A percentile compares a stretch with the other conserved stretches of the same genome.
phyloP scores from a whole-genome alignment of 2,329 filamentous ascomycete genomes.

The Stachybotrys echinatus region DNA sequence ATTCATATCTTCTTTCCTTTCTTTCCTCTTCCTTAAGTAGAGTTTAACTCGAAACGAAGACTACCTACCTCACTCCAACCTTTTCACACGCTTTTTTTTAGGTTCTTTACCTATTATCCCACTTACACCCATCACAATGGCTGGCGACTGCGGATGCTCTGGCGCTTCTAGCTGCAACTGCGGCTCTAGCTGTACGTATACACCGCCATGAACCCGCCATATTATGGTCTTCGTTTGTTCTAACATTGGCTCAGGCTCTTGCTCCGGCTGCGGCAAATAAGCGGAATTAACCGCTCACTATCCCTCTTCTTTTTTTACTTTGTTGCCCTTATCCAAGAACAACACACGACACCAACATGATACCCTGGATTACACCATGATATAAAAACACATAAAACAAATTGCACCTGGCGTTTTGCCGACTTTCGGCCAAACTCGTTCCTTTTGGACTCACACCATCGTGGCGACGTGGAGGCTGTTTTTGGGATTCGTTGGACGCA shows the following conservation, averaged over 20 bases:
- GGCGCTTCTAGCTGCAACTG: constrained; percentile 28
- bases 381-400: neutral
- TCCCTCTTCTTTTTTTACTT: constrained; percentile 3
- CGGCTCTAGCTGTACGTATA: constrained; percentile 27
- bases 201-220: neutral
- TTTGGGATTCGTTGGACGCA: constrained; percentile 1
- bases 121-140: constrained; percentile 22
- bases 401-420: neutral
- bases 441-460: neutral
- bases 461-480: neutral
- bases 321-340: no score
- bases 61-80: neutral
- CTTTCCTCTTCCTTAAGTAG: constrained; percentile 9
- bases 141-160: constrained; percentile 31
- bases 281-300: constrained; percentile 7
- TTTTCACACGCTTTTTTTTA: neutral
- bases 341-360: neutral
- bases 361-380: neutral
- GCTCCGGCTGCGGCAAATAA: constrained; percentile 25
- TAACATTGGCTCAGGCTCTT: constrained; percentile 18
- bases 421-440: neutral
- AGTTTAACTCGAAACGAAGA: constrained; percentile 9
- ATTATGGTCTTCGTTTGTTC: neutral
- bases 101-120: constrained; percentile 6
- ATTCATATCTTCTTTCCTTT: constrained; percentile 1